These are phyloP conservation scores for Bocquillonia castaneifolia DNA, from an alignment of 441 rosid genomes.

Conservation along the genomic window DNA sequence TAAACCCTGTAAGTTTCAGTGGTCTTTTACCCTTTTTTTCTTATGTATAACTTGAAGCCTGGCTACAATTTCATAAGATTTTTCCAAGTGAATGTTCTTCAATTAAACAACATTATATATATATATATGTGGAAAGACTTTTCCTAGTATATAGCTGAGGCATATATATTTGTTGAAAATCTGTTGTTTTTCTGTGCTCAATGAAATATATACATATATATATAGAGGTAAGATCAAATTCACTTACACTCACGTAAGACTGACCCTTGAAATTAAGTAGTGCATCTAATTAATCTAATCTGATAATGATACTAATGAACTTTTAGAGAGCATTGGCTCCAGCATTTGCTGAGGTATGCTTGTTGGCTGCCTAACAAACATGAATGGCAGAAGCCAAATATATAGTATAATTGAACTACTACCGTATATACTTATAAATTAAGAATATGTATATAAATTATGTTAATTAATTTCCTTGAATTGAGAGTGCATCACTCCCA, in stretches of 20 bases:
- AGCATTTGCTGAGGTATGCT: conserved; percentile 24
- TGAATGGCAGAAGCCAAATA: neutral
- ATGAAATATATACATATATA: no score
- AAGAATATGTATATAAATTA: conserved; percentile 4
- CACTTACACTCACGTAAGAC: neutral
- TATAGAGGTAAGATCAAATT: no score
- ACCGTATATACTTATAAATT: no score
- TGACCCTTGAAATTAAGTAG: neutral
- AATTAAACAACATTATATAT: no score
- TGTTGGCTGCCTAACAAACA: conserved; percentile 15
- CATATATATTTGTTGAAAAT: no score
- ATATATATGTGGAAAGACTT: no score
- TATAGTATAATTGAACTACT: neutral
- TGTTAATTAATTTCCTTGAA: neutral
- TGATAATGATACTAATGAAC: neutral
- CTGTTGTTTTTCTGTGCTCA: no score
- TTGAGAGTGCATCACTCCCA: conserved; percentile 5
- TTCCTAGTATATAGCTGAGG: no score
- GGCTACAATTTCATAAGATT: neutral
- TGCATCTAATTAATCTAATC: neutral
- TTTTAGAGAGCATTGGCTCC: conserved; percentile 16
- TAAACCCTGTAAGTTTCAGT: neutral
- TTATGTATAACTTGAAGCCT: neutral
- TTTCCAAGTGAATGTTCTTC: neutral
- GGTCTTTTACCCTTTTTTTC: neutral